Percentiles rank a stretch among this genome's conserved stretches.
These are phyloP conservation scores for Pseudognaphalium luteoalbum DNA, from an alignment of 129 eudicot species.

Conservation along the genomic window DNA sequence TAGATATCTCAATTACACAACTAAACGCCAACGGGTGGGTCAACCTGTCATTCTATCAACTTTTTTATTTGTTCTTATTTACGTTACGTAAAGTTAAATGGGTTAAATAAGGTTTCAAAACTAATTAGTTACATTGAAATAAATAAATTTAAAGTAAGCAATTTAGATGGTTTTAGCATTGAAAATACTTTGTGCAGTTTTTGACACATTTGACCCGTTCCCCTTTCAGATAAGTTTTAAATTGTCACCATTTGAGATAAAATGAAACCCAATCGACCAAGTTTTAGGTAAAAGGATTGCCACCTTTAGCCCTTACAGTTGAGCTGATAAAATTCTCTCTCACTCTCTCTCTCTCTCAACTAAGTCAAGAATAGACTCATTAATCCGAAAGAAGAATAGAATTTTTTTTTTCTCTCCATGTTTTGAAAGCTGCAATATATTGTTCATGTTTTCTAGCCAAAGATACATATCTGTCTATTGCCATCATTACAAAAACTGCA, in stretches of 20 bases:
- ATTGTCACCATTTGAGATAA: neutral
- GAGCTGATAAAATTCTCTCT: neutral
- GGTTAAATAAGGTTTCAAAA: neutral
- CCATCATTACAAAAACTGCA: no score
- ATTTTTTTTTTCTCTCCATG: neutral
- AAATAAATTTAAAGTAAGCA: neutral
- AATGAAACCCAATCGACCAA: neutral
- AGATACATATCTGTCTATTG: no score
- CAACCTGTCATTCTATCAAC: neutral
- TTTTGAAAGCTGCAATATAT: neutral
- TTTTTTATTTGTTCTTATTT: neutral
- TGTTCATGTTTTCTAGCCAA: neutral
- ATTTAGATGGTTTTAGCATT: neutral
- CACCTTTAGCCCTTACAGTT: neutral
- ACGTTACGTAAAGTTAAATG: neutral
- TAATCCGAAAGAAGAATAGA: neutral
- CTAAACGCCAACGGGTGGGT: neutral
- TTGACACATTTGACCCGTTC: neutral
- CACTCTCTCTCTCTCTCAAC: neutral
- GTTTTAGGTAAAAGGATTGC: neutral
- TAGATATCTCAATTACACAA: neutral
- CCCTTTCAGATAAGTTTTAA: neutral
- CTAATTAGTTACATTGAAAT: no score
- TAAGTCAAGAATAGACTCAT: neutral
- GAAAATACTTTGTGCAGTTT: neutral